Evolutionary conservation across 2,329 filamentous ascomycete species (phyloP).

Genomic region (Neofusicoccum cordaticola): DNA sequence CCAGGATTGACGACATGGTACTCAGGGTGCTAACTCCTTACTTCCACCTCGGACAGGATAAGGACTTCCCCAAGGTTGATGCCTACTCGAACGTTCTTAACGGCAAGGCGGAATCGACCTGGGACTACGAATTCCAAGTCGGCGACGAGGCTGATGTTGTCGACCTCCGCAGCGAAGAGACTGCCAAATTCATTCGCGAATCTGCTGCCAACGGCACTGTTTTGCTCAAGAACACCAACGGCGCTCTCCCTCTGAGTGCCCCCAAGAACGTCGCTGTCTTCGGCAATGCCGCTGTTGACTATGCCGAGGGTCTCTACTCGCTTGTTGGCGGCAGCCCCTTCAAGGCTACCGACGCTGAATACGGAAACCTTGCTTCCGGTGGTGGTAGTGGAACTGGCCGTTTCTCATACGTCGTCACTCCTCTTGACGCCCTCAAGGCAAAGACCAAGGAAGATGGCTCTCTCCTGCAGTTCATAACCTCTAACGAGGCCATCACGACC

Average conservation of each 20-base stretch:
- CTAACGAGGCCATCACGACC: constrained; percentile 2
- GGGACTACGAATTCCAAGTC: constrained; percentile 32
- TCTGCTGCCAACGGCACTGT: constrained; percentile 42
- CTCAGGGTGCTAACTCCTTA: constrained; percentile 48
- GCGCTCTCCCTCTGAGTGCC: constrained; percentile 52
- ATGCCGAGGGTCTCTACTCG: constrained; percentile 49
- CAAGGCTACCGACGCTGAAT: constrained; percentile 27
- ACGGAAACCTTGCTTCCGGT: constrained; percentile 44
- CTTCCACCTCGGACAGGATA: constrained; percentile 45
- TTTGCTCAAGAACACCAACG: constrained; percentile 50
- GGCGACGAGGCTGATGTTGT: constrained; percentile 20
- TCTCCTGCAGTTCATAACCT: constrained; percentile 13
- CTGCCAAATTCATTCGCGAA: constrained; percentile 37
- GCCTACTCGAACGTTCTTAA: constrained; percentile 19
- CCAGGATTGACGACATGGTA: constrained; percentile 49
- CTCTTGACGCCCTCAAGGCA: constrained; percentile 42
- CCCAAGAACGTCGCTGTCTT: constrained; percentile 50
- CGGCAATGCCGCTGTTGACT: constrained; percentile 47
- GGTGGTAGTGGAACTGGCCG: constrained; percentile 43
- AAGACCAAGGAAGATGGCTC: constrained; percentile 7
- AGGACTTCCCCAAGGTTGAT: constrained; percentile 40
- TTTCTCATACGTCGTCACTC: constrained; percentile 38
- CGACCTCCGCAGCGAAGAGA: constrained; percentile 32
- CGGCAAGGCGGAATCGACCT: constrained; percentile 19
- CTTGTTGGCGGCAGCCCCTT: not conserved